phyloP scores from a whole-genome alignment of 257 asterid species.

The Lavandula angustifolia region DNA sequence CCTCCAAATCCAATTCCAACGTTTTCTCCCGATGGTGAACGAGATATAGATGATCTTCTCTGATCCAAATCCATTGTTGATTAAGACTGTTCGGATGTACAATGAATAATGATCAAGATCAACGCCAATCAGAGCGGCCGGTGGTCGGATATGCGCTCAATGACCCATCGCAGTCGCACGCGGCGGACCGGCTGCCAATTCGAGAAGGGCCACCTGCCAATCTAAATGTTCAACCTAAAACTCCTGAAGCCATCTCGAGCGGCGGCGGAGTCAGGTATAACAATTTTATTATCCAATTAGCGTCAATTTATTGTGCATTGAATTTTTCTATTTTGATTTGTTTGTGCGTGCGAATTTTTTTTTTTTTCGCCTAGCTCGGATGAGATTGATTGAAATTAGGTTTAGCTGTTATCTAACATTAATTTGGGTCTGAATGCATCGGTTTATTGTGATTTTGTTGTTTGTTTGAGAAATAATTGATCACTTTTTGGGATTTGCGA shows the following conservation, averaged over 20 bases:
- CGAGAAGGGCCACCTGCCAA: slow-evolving; percentile 20
- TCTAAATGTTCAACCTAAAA: slow-evolving; percentile 39
- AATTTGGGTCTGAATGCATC: neutral
- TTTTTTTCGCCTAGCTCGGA: neutral
- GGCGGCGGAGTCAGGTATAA: slow-evolving; percentile 69
- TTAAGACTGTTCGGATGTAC: slow-evolving; percentile 26
- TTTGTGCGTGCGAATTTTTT: neutral
- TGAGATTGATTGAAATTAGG: neutral
- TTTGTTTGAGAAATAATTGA: slow-evolving; percentile 7
- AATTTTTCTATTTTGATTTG: neutral
- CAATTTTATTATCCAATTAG: neutral
- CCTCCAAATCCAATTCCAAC: slow-evolving; percentile 18
- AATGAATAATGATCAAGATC: slow-evolving; percentile 31
- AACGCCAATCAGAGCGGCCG: slow-evolving; percentile 23
- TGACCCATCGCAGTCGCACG: slow-evolving; percentile 26
- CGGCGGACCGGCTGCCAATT: slow-evolving; percentile 20
- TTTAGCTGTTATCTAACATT: neutral
- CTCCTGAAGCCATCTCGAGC: slow-evolving; percentile 48
- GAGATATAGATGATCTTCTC: slow-evolving; percentile 14
- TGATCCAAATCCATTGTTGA: slow-evolving; percentile 1
- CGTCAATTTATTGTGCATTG: neutral
- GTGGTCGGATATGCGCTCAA: slow-evolving; percentile 9
- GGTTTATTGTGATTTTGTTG: neutral
- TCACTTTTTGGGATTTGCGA: slow-evolving; percentile 7
- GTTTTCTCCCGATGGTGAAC: slow-evolving; percentile 13